These are phyloP conservation scores for Metarhizium sp. DNA, from an alignment of 2,329 filamentous ascomycete species.

Conservation along the genomic window DNA sequence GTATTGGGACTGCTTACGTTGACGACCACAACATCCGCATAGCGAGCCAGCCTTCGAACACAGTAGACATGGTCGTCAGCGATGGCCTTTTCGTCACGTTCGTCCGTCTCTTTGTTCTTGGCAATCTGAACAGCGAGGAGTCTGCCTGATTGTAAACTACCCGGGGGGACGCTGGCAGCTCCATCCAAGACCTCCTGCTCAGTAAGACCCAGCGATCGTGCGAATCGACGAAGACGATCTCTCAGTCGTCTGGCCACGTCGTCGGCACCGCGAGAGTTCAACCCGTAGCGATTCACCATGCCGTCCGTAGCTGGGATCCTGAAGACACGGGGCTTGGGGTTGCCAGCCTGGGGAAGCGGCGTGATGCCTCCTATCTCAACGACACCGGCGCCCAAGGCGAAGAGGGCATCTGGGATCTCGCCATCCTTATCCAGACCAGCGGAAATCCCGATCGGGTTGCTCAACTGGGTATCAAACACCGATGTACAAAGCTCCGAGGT, in stretches of 20 bases:
- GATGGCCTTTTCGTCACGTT: conserved; percentile 74
- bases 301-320: conserved; percentile 74
- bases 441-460: conserved; percentile 90
- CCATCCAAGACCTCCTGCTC: conserved; percentile 71
- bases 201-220: conserved; percentile 58
- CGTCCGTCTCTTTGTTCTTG: conserved; percentile 91
- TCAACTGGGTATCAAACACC: conserved; percentile 68
- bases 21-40: conserved; percentile 93
- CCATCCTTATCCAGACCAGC: conserved; percentile 93
- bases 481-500: conserved; percentile 24
- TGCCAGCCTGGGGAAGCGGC: conserved; percentile 77
- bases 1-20: conserved; percentile 98
- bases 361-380: conserved; percentile 92
- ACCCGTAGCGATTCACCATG: conserved; percentile 89
- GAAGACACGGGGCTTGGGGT: conserved; percentile 82
- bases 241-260: conserved; percentile 71
- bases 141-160: conserved; percentile 67
- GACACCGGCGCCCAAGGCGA: conserved; percentile 74
- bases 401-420: conserved; percentile 75
- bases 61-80: conserved; percentile 80
- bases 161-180: conserved; percentile 66
- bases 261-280: conserved; percentile 87
- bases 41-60: conserved; percentile 70
- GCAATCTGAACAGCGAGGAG: conserved; percentile 86
- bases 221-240: conserved; percentile 69